Evolutionary conservation across 2,329 filamentous ascomycete species (phyloP).

Genomic region (Epichloe gansuensis): DNA sequence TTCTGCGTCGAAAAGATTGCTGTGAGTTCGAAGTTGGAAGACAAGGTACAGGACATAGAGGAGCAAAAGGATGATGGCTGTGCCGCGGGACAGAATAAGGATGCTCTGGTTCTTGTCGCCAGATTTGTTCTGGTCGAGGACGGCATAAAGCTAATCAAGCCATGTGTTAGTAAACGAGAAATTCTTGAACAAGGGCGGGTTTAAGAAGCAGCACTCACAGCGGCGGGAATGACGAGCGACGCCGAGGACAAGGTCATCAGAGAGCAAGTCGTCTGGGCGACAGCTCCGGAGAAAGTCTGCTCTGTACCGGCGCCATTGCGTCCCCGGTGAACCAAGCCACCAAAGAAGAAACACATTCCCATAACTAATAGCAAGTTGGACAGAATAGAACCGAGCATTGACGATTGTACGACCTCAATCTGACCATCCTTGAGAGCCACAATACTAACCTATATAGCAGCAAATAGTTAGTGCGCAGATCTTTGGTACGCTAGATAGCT

Average conservation of each 20-base stretch:
- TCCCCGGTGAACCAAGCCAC: conserved; percentile 51
- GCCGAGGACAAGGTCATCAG: conserved; percentile 65
- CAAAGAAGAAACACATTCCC: conserved; percentile 68
- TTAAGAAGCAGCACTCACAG: conserved; percentile 25
- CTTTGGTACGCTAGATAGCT: too few relatives aligned
- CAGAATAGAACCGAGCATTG: conserved; percentile 90
- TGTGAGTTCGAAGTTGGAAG: conserved; percentile 67
- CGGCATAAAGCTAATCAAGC: conserved; percentile 46
- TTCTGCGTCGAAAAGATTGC: conserved; percentile 54
- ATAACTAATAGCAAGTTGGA: conserved; percentile 86
- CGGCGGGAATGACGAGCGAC: conserved; percentile 66
- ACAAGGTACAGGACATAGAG: conserved; percentile 66
- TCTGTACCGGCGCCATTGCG: conserved; percentile 46
- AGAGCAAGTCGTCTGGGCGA: conserved; percentile 64
- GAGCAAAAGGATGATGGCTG: conserved; percentile 59
- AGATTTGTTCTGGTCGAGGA: conserved; percentile 35
- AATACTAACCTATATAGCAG: conserved; percentile 61
- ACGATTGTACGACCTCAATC: conserved; percentile 93
- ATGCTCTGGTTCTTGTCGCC: conserved; percentile 40
- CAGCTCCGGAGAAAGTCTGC: conserved; percentile 62
- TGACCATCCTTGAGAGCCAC: conserved; percentile 75
- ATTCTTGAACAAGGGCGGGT: neutral
- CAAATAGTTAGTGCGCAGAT: conserved; percentile 2
- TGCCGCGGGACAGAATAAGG: conserved; percentile 60
- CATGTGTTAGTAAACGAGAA: neutral